phyloP scores from a whole-genome alignment of 2,329 filamentous ascomycete species.

The Ciborinia camelliae region DNA sequence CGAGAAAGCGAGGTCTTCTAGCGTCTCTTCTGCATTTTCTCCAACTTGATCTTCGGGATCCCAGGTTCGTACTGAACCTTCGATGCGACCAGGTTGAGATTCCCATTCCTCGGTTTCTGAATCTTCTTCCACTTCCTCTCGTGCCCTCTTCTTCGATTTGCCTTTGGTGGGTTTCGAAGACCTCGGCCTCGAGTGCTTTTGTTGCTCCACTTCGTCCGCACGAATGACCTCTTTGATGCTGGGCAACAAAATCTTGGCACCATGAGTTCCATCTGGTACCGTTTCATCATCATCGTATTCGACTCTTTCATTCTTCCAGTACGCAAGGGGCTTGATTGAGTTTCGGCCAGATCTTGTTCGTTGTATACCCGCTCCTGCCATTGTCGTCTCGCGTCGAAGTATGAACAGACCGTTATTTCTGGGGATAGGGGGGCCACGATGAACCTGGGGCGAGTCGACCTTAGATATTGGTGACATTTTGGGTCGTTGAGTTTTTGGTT shows the following conservation, averaged over 20 bases:
- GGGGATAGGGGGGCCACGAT: constrained; percentile 39
- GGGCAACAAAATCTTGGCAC: constrained; percentile 57
- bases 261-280: constrained; percentile 44
- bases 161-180: constrained; percentile 28
- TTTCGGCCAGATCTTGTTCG: constrained; percentile 73
- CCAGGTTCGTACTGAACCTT: constrained; percentile 63
- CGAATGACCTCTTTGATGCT: constrained; percentile 76
- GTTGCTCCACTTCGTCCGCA: constrained; percentile 57
- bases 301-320: constrained; percentile 80
- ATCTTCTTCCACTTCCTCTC: constrained; percentile 44
- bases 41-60: constrained; percentile 57
- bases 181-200: constrained; percentile 30
- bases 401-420: constrained; percentile 49
- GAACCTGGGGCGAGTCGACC: constrained; percentile 32
- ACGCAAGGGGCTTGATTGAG: constrained; percentile 75
- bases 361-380: constrained; percentile 34
- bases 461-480: constrained; percentile 30
- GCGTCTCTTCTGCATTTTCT: constrained; percentile 51
- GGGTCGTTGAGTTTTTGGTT: constrained; percentile 23
- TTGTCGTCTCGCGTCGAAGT: constrained; percentile 47
- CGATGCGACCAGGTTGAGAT: constrained; percentile 58
- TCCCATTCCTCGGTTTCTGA: constrained; percentile 69
- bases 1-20: constrained; percentile 52
- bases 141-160: constrained; percentile 27
- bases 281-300: constrained; percentile 60